A percentile compares a stretch with the other conserved stretches of the same genome.
Evolutionary conservation across 2,329 filamentous ascomycete species (phyloP).

Genomic region (Zalaria sp.): DNA sequence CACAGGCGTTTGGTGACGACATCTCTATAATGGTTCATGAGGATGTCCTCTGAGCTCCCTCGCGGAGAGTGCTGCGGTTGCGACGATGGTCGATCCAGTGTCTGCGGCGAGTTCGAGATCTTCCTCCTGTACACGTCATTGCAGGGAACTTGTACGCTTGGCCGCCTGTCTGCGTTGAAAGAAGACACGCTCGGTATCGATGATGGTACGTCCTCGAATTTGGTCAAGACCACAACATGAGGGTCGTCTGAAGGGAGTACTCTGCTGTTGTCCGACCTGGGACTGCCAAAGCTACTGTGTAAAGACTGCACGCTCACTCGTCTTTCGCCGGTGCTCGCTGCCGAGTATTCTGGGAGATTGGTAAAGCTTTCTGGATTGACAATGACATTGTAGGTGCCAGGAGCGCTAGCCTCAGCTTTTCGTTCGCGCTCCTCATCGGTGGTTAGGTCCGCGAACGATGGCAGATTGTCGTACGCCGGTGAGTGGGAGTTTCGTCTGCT

Average conservation of each 20-base stretch:
- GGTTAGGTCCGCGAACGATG: slow-evolving; percentile 37
- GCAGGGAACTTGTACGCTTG: slow-evolving; percentile 3
- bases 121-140: too few species aligned
- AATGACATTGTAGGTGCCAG: slow-evolving; percentile 42
- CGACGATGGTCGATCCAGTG: too few species aligned
- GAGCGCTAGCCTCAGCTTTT: slow-evolving; percentile 36
- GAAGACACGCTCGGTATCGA: slow-evolving; percentile 4
- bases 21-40: slow-evolving; percentile 7
- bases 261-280: background rate
- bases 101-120: too few species aligned
- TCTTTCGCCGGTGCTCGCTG: slow-evolving; percentile 15
- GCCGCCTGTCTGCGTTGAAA: slow-evolving; percentile 4
- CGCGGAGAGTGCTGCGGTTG: background rate
- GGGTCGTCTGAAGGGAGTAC: slow-evolving; percentile 21
- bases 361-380: slow-evolving; percentile 41
- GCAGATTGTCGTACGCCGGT: slow-evolving; percentile 30
- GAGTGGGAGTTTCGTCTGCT: slow-evolving; percentile 9
- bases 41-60: slow-evolving; percentile 5
- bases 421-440: slow-evolving; percentile 44
- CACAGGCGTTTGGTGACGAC: slow-evolving; percentile 7
- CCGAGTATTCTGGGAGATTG: slow-evolving; percentile 35
- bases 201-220: slow-evolving; percentile 30
- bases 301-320: slow-evolving; percentile 12
- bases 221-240: slow-evolving; percentile 35
- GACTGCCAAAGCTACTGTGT: slow-evolving; percentile 3